Conservation (phyloP, 2,329 filamentous ascomycete species). For the Aspergillus thermomutatus region DNA sequence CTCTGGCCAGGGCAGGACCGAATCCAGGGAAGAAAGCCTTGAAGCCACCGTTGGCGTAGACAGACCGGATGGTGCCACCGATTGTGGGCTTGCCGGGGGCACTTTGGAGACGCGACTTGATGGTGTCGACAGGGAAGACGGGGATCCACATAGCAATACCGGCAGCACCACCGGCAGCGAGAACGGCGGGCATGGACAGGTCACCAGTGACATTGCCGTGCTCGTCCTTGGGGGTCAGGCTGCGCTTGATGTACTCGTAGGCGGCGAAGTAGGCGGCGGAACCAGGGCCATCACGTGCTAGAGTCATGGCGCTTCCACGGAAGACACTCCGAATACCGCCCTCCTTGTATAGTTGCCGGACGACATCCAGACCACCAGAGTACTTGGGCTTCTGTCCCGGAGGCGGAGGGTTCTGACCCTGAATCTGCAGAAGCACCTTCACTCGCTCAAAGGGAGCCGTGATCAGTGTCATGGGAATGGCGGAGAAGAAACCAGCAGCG, state of each 20-base stretch:
- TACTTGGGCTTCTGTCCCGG: conserved; percentile 93
- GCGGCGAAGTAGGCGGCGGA: conserved; percentile 94
- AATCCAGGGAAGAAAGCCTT: conserved; percentile 98
- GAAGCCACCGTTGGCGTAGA: conserved; percentile 79
- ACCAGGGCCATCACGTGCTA: conserved; percentile 90
- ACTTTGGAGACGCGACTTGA: conserved; percentile 92
- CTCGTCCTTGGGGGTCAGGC: conserved; percentile 77
- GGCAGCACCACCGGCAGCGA: conserved; percentile 81
- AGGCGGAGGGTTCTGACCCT: conserved; percentile 80
- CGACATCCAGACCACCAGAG: conserved; percentile 81
- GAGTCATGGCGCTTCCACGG: conserved; percentile 82
- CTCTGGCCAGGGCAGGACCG: conserved; percentile 84
- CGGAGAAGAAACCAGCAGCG: conserved; percentile 93
- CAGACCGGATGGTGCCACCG: conserved; percentile 70
- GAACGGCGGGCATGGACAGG: conserved; percentile 76
- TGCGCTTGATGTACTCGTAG: conserved; percentile 92
- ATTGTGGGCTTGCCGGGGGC: conserved; percentile 82
- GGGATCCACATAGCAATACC: conserved; percentile 99
- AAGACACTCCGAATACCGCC: conserved; percentile 90
- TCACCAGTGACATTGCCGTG: conserved; percentile 70
- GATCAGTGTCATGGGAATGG: conserved; percentile 94
- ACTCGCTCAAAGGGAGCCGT: conserved; percentile 99
- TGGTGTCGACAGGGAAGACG: conserved; percentile 94
- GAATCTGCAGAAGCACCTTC: conserved; percentile 96
- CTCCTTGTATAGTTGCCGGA: conserved; percentile 86